A percentile compares a stretch with the other conserved stretches of the same genome.
These are phyloP conservation scores for Prunus dulcis DNA, from an alignment of 306 rosid genomes.

Conservation along the genomic window DNA sequence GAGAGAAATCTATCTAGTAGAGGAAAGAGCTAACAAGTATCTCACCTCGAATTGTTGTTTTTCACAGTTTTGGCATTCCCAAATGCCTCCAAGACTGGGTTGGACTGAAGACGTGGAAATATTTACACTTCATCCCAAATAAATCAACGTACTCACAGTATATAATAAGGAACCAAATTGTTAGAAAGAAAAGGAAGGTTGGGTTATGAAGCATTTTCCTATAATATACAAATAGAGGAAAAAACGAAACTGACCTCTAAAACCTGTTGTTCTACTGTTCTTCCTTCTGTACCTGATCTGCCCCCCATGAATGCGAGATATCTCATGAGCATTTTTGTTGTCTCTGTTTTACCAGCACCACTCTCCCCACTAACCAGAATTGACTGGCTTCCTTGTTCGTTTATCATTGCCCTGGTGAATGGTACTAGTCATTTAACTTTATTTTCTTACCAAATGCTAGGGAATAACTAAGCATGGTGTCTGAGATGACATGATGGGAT, in stretches of 20 bases:
- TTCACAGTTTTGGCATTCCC: slow-evolving; percentile 50
- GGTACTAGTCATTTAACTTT: not conserved
- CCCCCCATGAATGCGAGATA: slow-evolving; percentile 37
- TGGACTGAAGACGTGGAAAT: slow-evolving; percentile 60
- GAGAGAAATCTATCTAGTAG: not conserved
- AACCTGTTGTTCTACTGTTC: slow-evolving; percentile 85
- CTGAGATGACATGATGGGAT: not conserved
- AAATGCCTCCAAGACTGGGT: slow-evolving; percentile 64
- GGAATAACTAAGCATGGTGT: not conserved
- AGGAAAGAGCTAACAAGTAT: not conserved
- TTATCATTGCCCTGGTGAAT: slow-evolving; percentile 36
- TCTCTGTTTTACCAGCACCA: too few species aligned
- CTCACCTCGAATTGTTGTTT: slow-evolving; percentile 84
- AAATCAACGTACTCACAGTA: not conserved
- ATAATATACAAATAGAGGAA: not conserved
- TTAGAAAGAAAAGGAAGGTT: too few species aligned
- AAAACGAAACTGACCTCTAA: slow-evolving; percentile 62
- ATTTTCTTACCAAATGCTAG: not conserved
- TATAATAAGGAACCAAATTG: not conserved
- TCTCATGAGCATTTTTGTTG: too few species aligned
- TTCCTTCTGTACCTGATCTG: slow-evolving; percentile 75
- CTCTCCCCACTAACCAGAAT: too few species aligned
- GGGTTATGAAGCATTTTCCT: too few species aligned
- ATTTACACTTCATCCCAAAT: slow-evolving; percentile 10
- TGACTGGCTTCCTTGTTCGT: too few species aligned